Base-by-base conservation (phyloP, 169 alveolate species). In the Plasmodium falciparum region DNA sequence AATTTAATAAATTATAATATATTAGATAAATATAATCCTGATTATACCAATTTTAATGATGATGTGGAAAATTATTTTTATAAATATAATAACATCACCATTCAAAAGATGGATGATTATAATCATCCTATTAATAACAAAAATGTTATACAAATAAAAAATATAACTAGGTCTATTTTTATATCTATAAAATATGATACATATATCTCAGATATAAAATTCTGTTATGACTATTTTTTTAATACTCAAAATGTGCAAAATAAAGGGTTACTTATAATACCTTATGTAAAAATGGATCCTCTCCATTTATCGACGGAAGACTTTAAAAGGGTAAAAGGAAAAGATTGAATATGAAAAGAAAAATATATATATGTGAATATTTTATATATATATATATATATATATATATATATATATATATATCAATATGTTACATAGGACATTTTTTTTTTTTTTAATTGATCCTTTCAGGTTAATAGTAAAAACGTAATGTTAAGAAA, bases 251-350 rank as follows among this genome's bases (percentile, higher is more conserved):
- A 33, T 8, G 26, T 24, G 6, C 49, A 70, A 58, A 45, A 9
- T 17, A 12, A 11, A 1, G 58, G 29, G 22, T 15, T 70, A 3
- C 11, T 22, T 1, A 56, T 83, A 33, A 39, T 39, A 39, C 91
- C 91, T 2, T 58, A 69, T 47, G 65, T 58, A 2, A 49, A 59
- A 8, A 72, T 71, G 17, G 26, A 69, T 1, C 91, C 86, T 3
- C 33, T 54, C 4, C 7, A 26, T 50, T 17, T 83, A 13, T 83
- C 91, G 9, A 6, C 70, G 29, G 86, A 83, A 33, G 83, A 54
- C 56, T 73, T 83, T 70, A 83, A 72, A 29, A 83, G 56, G 20
- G 91, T 83, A 83, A 61, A 26, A 13, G 9, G 43, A 9, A n/a
- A 17, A 26, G 17, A 7, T 0, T 26, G 3, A 26, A 26, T 1